Conservation (phyloP, 169 alveolate species). For the Fabrea salina region DNA sequence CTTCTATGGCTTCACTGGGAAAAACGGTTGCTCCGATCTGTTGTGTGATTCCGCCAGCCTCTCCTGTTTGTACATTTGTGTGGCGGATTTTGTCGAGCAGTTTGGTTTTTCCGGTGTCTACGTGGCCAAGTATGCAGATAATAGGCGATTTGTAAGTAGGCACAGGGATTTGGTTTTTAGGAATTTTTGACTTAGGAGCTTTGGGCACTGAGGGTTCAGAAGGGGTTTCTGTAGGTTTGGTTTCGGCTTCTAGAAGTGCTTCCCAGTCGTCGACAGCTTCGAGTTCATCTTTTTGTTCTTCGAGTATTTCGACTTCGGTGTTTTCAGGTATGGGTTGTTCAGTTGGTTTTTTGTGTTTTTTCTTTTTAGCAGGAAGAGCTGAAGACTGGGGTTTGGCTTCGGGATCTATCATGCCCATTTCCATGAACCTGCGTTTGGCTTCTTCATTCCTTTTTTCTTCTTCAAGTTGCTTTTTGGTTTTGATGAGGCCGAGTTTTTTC, state of each 20-base stretch:
- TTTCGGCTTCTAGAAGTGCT: not conserved
- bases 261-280: conserved; percentile 40
- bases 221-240: conserved; percentile 24
- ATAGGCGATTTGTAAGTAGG: conserved; percentile 93
- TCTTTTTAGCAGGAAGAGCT: conserved; percentile 28
- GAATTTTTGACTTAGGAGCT: not conserved
- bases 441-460: conserved; percentile 38
- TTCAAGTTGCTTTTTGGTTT: conserved; percentile 19
- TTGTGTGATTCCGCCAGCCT: conserved; percentile 99
- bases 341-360: conserved; percentile 8
- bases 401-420: conserved; percentile 27
- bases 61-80: conserved; percentile 98
- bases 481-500: conserved; percentile 23
- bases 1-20: conserved; percentile 93
- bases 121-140: conserved; percentile 98
- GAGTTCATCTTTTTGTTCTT: conserved; percentile 18
- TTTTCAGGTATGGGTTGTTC: not conserved
- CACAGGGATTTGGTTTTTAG: not conserved
- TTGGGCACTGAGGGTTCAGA: not conserved
- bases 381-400: conserved; percentile 30
- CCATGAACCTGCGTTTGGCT: conserved; percentile 23
- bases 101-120: conserved; percentile 99
- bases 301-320: conserved; percentile 8
- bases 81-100: conserved; percentile 97
- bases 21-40: conserved; percentile 99